Base-by-base conservation (phyloP, 345 rosid genomes). In the Isatis tinctoria region DNA sequence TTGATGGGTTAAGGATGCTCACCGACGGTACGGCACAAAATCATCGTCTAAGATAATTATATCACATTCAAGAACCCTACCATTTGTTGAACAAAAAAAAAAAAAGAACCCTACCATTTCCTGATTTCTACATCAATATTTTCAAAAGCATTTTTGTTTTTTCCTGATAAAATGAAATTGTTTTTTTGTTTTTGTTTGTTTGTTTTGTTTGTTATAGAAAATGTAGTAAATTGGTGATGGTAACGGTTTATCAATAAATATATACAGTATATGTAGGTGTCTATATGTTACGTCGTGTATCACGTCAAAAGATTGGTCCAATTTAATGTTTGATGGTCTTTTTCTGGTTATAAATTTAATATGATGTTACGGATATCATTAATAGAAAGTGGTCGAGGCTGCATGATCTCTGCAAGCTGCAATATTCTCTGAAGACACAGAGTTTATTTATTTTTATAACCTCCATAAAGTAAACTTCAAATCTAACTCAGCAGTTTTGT, bases 1-100 rank as follows among this genome's bases (percentile, higher is more conserved):
- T 51, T 51, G 32, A 49, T 49, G 59, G 10, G 39, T 40, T 28
- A 20, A 4, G 17, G 70, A 18, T 65, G 58, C 47, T 64, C 70
- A 54, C 77, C 77, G 77, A 54, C 77, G 62, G 63, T 63, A 63
- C 44, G 51, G 63, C 37, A 4, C 69, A 40, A 72, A 40, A 39
- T 37, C 5, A 54, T 40, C 43, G 53, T 9, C 32, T 61, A 61
- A 52, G 44, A 30, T 52, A 41, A 32, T 18, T 56, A 16, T 12
- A 54, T 65, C 59, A 74, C 51, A 66, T 66, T 58, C 66, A 65
- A 57, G 37, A 65, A 65, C 59, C 65, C 78, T 66, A 74, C 66
- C 49, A 44, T 40, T 5, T 51, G 30, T n/a, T n/a, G n/a, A n/a
- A n/a, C n/a, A n/a, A n/a, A n/a, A n/a, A n/a, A n/a, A n/a, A n/a